These are phyloP conservation scores for Oryza brachyantha DNA, from an alignment of 176 grass and related monocot genomes.

Conservation along the genomic window DNA sequence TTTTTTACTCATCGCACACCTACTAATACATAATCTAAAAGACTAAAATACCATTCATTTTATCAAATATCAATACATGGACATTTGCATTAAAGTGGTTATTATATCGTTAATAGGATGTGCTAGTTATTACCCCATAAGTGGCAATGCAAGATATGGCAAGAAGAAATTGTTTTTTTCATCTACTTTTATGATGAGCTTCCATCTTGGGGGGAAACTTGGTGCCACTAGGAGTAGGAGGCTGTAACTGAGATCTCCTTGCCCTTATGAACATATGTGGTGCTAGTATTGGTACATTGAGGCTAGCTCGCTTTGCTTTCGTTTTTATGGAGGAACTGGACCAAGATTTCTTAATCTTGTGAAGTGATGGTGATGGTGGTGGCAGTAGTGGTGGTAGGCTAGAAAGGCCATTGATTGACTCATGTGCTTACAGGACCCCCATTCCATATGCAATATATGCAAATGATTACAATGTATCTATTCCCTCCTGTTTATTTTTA, in stretches of 20 bases:
- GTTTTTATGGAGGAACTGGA: conserved; percentile 25
- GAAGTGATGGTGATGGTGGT: background rate
- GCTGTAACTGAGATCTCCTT: conserved; percentile 5
- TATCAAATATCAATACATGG: no score
- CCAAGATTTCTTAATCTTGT: conserved; percentile 26
- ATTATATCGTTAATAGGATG: background rate
- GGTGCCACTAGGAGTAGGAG: background rate
- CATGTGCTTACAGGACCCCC: conserved; percentile 18
- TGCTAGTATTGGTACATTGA: background rate
- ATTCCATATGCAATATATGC: conserved; percentile 26
- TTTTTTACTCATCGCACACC: no score
- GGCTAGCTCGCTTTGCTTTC: conserved; percentile 19
- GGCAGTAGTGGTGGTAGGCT: background rate
- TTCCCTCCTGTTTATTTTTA: background rate
- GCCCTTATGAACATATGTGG: conserved; percentile 11
- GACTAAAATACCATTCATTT: no score
- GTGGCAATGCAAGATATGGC: background rate
- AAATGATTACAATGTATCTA: conserved; percentile 49
- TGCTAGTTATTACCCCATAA: conserved; percentile 3
- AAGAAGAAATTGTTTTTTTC: background rate
- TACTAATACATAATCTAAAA: no score
- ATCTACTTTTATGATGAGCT: conserved; percentile 10
- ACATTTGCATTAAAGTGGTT: background rate
- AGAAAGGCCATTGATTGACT: conserved; percentile 33
- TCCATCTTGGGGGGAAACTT: background rate